phyloP scores from a whole-genome alignment of 2,329 filamentous ascomycete genomes.

The Alternaria incomplexa region DNA sequence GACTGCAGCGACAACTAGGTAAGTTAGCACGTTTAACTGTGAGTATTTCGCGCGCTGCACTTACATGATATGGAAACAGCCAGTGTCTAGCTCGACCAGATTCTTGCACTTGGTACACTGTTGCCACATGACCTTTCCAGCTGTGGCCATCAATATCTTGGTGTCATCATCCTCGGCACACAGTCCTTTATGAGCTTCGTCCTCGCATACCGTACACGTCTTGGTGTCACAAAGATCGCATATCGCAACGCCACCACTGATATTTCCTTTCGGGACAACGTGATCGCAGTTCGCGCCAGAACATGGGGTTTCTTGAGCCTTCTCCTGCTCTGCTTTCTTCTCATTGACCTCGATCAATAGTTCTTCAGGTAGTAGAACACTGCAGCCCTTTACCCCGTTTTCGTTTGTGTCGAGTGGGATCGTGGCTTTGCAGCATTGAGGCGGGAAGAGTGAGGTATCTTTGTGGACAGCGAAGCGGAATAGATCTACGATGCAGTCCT shows the following conservation, averaged over 20 bases:
- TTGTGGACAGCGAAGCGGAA: not conserved
- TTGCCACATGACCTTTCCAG: constrained; percentile 24
- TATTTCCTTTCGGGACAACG: not conserved
- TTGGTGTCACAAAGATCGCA: not conserved
- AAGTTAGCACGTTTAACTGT: fast-evolving
- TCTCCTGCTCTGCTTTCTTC: not conserved
- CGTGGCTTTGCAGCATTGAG: constrained; percentile 26
- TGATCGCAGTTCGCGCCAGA: not conserved
- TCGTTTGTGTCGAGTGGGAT: constrained; percentile 24
- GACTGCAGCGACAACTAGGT: constrained; percentile 15
- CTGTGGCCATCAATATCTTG: constrained; percentile 18
- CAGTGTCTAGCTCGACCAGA: constrained; percentile 23
- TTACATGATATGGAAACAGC: constrained; percentile 29
- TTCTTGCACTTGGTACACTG: constrained; percentile 22
- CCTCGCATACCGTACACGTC: not conserved
- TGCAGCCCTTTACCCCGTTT: constrained; percentile 15
- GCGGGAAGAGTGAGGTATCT: constrained; percentile 31
- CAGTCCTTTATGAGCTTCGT: not conserved
- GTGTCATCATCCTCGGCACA: constrained; percentile 23
- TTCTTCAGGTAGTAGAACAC: not conserved
- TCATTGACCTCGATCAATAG: not conserved
- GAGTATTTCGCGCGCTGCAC: not conserved
- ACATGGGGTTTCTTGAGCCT: not conserved
- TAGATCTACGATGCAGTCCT: not conserved
- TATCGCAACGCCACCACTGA: not conserved